phyloP scores from a whole-genome alignment of 805 yeast species.

The Komagataella ulmi region DNA sequence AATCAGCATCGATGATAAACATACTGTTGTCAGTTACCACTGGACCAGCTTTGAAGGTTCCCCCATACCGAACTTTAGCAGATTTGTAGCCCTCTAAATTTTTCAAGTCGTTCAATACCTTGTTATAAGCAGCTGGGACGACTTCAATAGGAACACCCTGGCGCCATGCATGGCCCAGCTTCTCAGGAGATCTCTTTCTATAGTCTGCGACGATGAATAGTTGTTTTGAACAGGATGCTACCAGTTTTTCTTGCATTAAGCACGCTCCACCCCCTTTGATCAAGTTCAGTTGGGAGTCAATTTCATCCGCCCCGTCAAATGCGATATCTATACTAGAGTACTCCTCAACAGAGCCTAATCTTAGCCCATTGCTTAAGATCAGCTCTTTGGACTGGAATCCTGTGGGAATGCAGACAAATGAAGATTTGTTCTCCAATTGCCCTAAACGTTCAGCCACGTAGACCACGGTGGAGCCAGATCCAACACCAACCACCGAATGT shows the following conservation, averaged over 20 bases:
- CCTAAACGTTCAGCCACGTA: conserved; percentile 93
- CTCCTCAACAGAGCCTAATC: conserved; percentile 73
- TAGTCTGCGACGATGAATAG: conserved; percentile 88
- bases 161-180: conserved; percentile 70
- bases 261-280: conserved; percentile 99
- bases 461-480: conserved; percentile 96
- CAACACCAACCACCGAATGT: conserved; percentile 79
- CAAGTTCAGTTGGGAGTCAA: conserved; percentile 65
- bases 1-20: conserved; percentile 85
- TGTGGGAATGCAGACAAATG: conserved; percentile 80
- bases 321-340: conserved; percentile 78
- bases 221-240: conserved; percentile 64
- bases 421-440: conserved; percentile 36
- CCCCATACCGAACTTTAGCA: conserved; percentile 70
- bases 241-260: conserved; percentile 88
- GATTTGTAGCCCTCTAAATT: conserved; percentile 44
- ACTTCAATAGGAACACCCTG: conserved; percentile 94
- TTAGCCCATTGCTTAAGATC: conserved; percentile 69
- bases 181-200: conserved; percentile 58
- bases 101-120: conserved; percentile 52
- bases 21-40: conserved; percentile 92
- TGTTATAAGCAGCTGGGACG: conserved; percentile 77
- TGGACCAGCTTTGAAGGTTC: conserved; percentile 92
- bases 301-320: conserved; percentile 98
- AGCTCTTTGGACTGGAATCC: conserved; percentile 91